Evolutionary conservation across 768 basidiomycete species (phyloP).

Genomic region (Boletus barrowsii): DNA sequence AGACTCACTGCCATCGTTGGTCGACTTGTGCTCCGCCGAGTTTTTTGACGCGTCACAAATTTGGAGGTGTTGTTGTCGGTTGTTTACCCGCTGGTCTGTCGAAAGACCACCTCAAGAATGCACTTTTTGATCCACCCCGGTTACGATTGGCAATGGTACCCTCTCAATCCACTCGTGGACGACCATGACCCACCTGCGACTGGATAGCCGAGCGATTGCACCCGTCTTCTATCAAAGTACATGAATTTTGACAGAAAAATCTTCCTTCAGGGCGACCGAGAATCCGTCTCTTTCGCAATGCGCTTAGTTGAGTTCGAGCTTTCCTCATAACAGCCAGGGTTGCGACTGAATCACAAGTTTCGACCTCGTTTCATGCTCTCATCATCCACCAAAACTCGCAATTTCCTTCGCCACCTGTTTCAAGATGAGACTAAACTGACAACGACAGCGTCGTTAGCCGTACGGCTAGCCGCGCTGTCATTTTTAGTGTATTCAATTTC

Average conservation of each 20-base stretch:
- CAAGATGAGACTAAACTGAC: neutral
- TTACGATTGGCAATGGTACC: too few species aligned
- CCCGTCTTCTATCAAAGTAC: too few species aligned
- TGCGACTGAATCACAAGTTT: neutral
- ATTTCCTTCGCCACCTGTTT: neutral
- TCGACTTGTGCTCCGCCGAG: slow-evolving; percentile 4
- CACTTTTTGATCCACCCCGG: too few species aligned
- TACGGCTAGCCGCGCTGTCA: neutral
- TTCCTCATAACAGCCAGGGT: neutral
- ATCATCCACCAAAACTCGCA: neutral
- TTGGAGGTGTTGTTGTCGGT: slow-evolving; percentile 22
- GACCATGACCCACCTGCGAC: too few species aligned
- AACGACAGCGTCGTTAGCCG: too few species aligned
- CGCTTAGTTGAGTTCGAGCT: neutral
- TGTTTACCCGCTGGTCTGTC: slow-evolving; percentile 1
- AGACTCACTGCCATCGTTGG: slow-evolving; percentile 27
- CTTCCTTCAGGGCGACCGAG: too few species aligned
- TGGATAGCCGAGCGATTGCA: too few species aligned
- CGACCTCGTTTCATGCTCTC: too few species aligned
- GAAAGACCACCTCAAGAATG: too few species aligned
- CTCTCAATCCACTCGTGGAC: too few species aligned
- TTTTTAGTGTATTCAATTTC: too few species aligned
- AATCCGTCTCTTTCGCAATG: neutral
- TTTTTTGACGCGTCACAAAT: slow-evolving; percentile 14
- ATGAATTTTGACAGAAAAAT: too few species aligned